phyloP scores from a whole-genome alignment of 2,329 filamentous ascomycete genomes.

The Botrytis fabae region DNA sequence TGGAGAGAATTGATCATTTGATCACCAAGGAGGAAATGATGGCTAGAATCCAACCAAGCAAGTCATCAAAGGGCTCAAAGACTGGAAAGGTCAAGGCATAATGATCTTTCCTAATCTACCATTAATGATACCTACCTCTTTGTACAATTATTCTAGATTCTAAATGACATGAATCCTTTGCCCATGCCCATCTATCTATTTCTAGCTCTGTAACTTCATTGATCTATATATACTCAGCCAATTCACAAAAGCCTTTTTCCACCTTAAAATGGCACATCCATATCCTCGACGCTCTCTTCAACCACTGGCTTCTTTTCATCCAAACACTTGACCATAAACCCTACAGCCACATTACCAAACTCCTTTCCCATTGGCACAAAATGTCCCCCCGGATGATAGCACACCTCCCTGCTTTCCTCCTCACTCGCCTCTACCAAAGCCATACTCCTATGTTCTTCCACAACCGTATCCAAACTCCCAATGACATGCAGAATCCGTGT shows the following conservation, averaged over 20 bases:
- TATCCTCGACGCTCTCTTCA: constrained; percentile 63
- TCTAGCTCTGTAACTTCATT: not conserved
- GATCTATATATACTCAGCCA: not conserved
- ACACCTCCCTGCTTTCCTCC: constrained; percentile 46
- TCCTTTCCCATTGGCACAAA: constrained; percentile 83
- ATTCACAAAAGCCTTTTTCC: not conserved
- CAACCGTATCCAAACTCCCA: constrained; percentile 82
- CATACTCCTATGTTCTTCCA: constrained; percentile 72
- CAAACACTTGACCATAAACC: constrained; percentile 60
- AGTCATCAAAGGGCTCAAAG: constrained; percentile 37
- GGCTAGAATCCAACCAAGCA: constrained; percentile 81
- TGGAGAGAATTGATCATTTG: constrained; percentile 93
- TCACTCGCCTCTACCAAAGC: constrained; percentile 60
- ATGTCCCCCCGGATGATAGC: constrained; percentile 81
- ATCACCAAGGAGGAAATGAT: constrained; percentile 99
- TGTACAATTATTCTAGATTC: constrained; percentile 42
- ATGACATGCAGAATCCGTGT: constrained; percentile 82
- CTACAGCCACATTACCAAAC: constrained; percentile 73
- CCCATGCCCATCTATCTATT: constrained; percentile 26
- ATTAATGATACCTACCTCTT: constrained; percentile 33
- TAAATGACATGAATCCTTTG: constrained; percentile 35
- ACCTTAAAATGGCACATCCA: constrained; percentile 64
- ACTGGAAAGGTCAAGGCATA: constrained; percentile 42
- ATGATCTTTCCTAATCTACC: constrained; percentile 23
- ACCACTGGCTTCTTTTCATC: constrained; percentile 49